Evolutionary conservation across 805 yeast species (phyloP).

Genomic region (Zygosaccharomyces bisporus): DNA sequence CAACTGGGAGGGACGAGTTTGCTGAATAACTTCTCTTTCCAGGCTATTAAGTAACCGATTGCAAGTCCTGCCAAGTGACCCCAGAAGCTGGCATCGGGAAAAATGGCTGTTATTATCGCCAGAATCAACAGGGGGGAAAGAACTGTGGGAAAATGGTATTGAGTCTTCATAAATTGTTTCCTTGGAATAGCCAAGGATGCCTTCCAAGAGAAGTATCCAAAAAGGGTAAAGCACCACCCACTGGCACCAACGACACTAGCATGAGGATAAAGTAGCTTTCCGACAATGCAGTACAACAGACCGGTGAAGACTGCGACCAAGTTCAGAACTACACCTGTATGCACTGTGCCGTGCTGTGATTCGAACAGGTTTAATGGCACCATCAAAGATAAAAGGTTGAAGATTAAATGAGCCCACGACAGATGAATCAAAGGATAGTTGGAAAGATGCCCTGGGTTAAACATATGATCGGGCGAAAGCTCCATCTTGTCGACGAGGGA

Average conservation of each 20-base stretch:
- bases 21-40: slow-evolving; percentile 47
- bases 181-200: slow-evolving; percentile 43
- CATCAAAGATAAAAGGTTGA: slow-evolving; percentile 55
- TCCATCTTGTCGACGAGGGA: slow-evolving; percentile 16
- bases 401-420: slow-evolving; percentile 54
- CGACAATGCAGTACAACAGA: slow-evolving; percentile 51
- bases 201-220: slow-evolving; percentile 55
- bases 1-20: slow-evolving; percentile 63
- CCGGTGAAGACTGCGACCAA: slow-evolving; percentile 67
- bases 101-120: slow-evolving; percentile 45
- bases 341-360: slow-evolving; percentile 71
- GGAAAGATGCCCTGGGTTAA: slow-evolving; percentile 36
- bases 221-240: slow-evolving; percentile 68
- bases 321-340: slow-evolving; percentile 78
- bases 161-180: slow-evolving; percentile 38
- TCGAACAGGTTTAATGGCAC: slow-evolving; percentile 67
- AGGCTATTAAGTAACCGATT: slow-evolving; percentile 61
- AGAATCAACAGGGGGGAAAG: slow-evolving; percentile 54
- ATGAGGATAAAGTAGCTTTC: slow-evolving; percentile 45
- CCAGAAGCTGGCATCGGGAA: slow-evolving; percentile 66
- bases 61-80: slow-evolving; percentile 69
- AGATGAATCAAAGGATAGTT: slow-evolving; percentile 70
- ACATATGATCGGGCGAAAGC: slow-evolving; percentile 16
- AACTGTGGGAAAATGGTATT: slow-evolving; percentile 53
- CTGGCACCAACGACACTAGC: slow-evolving; percentile 63